phyloP scores from a whole-genome alignment of 2,329 filamentous ascomycete genomes.

The Ascomycota sp. region DNA sequence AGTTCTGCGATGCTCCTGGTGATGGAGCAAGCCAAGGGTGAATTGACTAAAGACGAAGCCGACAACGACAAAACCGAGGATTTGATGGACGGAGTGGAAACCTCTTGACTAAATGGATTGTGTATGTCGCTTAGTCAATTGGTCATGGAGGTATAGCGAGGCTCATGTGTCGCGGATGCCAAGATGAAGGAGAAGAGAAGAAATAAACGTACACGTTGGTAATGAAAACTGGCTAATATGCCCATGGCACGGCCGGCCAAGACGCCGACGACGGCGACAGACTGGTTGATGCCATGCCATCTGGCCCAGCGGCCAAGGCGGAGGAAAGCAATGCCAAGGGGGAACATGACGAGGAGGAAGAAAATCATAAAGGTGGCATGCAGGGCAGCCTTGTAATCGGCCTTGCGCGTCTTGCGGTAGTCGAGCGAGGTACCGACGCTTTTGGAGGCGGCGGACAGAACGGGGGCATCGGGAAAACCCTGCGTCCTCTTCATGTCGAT shows the following conservation, averaged over 20 bases:
- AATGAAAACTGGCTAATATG: slow-evolving; percentile 28
- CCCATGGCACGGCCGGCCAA: slow-evolving; percentile 30
- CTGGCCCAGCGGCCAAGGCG: slow-evolving; percentile 28
- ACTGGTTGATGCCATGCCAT: slow-evolving; percentile 34
- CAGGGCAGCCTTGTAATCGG: slow-evolving; percentile 19
- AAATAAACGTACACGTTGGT: slow-evolving; percentile 30
- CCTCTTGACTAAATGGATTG: slow-evolving; percentile 32
- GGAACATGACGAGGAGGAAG: slow-evolving; percentile 32
- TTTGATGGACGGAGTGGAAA: slow-evolving; percentile 33
- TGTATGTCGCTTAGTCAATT: too few relatives aligned
- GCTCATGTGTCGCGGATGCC: slow-evolving; percentile 3
- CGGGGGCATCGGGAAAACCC: slow-evolving; percentile 21
- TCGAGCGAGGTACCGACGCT: slow-evolving; percentile 16
- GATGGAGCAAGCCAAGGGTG: slow-evolving; percentile 32
- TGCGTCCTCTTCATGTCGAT: slow-evolving; percentile 33
- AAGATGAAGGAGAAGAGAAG: not conserved
- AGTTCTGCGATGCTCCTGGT: slow-evolving; percentile 29
- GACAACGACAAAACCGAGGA: slow-evolving; percentile 35
- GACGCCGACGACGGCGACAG: slow-evolving; percentile 24
- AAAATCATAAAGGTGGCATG: slow-evolving; percentile 34
- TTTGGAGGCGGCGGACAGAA: slow-evolving; percentile 13
- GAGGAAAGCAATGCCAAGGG: slow-evolving; percentile 32
- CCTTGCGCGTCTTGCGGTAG: slow-evolving; percentile 10
- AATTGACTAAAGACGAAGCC: slow-evolving; percentile 31
- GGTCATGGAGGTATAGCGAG: too few relatives aligned